A percentile compares a stretch with the other conserved stretches of the same genome.
phyloP scores from a whole-genome alignment of 2,329 filamentous ascomycete species.

The Fusarium cicatricum region DNA sequence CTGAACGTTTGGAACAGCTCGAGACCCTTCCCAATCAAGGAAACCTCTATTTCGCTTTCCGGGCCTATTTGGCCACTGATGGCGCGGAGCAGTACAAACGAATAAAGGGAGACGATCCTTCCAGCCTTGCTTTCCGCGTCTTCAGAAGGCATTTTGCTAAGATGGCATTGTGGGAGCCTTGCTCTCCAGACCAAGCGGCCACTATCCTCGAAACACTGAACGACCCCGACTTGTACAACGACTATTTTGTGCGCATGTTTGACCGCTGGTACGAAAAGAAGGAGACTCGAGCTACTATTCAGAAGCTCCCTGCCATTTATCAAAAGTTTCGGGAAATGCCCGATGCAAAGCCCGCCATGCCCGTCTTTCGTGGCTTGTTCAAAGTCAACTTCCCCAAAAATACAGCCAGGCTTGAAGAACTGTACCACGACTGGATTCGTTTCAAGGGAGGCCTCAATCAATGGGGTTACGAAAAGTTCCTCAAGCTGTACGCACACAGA shows the following conservation, averaged over 20 bases:
- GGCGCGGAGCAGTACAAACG: slow-evolving; percentile 35
- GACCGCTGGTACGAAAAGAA: slow-evolving; percentile 40
- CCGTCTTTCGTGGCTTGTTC: slow-evolving; percentile 56
- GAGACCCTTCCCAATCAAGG: slow-evolving; percentile 42
- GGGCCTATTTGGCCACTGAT: slow-evolving; percentile 43
- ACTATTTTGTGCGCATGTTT: slow-evolving; percentile 51
- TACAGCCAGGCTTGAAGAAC: slow-evolving; percentile 53
- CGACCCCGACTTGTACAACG: slow-evolving; percentile 53
- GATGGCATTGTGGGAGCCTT: slow-evolving; percentile 46
- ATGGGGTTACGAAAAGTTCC: slow-evolving; percentile 58
- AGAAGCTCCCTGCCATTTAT: slow-evolving; percentile 55
- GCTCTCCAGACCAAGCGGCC: slow-evolving; percentile 45
- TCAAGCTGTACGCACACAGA: slow-evolving; percentile 57
- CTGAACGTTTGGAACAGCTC: slow-evolving; percentile 36
- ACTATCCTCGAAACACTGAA: slow-evolving; percentile 52
- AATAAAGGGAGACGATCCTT: slow-evolving; percentile 34
- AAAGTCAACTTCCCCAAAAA: slow-evolving; percentile 51
- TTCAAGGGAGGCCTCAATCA: slow-evolving; percentile 51
- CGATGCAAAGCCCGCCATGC: slow-evolving; percentile 47
- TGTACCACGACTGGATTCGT: slow-evolving; percentile 60
- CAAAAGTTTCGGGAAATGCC: slow-evolving; percentile 55
- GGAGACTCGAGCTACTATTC: slow-evolving; percentile 42
- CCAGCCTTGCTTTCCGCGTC: slow-evolving; percentile 36
- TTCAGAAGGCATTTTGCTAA: slow-evolving; percentile 46
- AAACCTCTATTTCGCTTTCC: slow-evolving; percentile 46